These are phyloP conservation scores for Boletus insuetus DNA, from an alignment of 768 basidiomycete species.

Conservation along the genomic window DNA sequence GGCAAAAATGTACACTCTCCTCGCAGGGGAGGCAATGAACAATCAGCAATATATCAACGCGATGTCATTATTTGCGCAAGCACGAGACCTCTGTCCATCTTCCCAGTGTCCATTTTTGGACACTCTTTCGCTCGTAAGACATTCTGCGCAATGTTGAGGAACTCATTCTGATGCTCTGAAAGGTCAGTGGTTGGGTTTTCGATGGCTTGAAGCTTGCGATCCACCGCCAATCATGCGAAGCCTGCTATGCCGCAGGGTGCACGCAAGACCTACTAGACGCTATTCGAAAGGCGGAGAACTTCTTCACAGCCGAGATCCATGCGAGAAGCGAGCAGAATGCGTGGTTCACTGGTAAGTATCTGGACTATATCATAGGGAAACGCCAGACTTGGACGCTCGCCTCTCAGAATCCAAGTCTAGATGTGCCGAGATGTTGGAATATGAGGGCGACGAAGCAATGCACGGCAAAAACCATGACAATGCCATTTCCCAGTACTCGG, in stretches of 20 bases:
- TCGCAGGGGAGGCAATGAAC: conserved; percentile 7
- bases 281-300: conserved; percentile 1
- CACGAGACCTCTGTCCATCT: conserved; percentile 13
- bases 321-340: neutral
- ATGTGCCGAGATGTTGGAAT: conserved; percentile 2
- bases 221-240: conserved; percentile 9
- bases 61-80: neutral
- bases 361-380: neutral
- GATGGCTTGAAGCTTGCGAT: conserved; percentile 8
- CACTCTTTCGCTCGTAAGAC: conserved; percentile 16
- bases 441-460: conserved; percentile 10
- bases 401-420: conserved; percentile 8
- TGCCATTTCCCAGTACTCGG: conserved; percentile 14
- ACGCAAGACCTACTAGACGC: neutral
- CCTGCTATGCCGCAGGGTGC: neutral
- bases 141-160: neutral
- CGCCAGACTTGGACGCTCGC: neutral
- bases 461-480: neutral
- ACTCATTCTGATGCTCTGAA: neutral
- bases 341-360: conserved; percentile 13
- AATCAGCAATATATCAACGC: neutral
- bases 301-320: conserved; percentile 10
- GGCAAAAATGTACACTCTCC: conserved; percentile 16
- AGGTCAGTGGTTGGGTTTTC: conserved; percentile 20
- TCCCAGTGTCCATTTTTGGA: conserved; percentile 2